Percentiles rank a stretch among this genome's conserved stretches.
Conservation (phyloP, 1,284 basidiomycete genomes). For the Singerocomus inundabilis region DNA sequence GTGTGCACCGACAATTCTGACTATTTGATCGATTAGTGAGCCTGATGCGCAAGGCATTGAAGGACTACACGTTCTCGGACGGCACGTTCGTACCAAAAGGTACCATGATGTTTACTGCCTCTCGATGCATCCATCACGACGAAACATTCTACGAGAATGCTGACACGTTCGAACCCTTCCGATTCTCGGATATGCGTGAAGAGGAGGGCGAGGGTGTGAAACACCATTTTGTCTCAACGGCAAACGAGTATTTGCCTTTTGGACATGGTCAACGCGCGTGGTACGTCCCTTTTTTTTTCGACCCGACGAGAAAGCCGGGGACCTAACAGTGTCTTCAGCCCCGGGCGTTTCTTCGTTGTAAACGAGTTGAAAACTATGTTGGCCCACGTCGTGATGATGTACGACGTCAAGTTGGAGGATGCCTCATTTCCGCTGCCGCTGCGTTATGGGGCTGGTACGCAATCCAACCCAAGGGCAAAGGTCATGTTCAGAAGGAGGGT, state of each 20-base stretch:
- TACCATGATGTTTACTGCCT: slow-evolving; percentile 23
- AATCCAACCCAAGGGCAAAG: slow-evolving; percentile 4
- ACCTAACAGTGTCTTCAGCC: slow-evolving; percentile 2
- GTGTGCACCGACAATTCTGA: background rate
- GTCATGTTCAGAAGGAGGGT: too few species aligned
- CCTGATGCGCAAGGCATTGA: slow-evolving; percentile 34
- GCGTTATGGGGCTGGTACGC: background rate
- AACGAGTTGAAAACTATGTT: slow-evolving; percentile 29
- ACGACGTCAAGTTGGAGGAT: slow-evolving; percentile 32
- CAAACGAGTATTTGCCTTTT: slow-evolving; percentile 6
- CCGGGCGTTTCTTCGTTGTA: slow-evolving; percentile 16
- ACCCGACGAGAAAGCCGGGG: too few species aligned
- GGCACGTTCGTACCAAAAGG: slow-evolving; percentile 41
- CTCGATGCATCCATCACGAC: slow-evolving; percentile 26
- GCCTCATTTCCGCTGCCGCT: background rate
- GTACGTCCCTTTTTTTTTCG: background rate
- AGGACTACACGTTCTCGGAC: too few species aligned
- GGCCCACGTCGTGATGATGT: too few species aligned
- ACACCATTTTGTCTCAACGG: slow-evolving; percentile 17
- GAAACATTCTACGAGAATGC: slow-evolving; percentile 25
- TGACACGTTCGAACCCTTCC: too few species aligned
- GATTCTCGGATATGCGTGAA: slow-evolving; percentile 24
- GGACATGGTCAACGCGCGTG: slow-evolving; percentile 6
- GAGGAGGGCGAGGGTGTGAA: slow-evolving; percentile 13
- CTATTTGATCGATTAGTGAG: slow-evolving; percentile 20